Base-by-base conservation (phyloP, 1,284 basidiomycete species). In the Cutaneotrichosporon dermatis region DNA sequence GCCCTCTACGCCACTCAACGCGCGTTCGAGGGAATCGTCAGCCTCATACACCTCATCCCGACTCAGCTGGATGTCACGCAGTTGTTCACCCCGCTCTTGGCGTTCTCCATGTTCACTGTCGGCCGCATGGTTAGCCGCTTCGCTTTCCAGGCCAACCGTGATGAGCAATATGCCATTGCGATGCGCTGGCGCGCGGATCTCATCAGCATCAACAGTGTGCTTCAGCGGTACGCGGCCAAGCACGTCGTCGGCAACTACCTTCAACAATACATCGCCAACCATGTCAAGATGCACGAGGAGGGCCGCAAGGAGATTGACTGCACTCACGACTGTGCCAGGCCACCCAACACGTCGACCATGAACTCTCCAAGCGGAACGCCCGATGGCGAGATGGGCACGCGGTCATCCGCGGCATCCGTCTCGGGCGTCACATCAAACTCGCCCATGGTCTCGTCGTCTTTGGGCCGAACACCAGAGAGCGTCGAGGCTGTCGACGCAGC, bases 21-120 rank as follows among this genome's bases (percentile, higher is more conserved):
- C 46, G 63, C 66, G 0, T 73, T 68, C 51, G 70, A 74, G 51
- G 66, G 61, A 3, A 64, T 71, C 15, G 59, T 74, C 9, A 66
- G 67, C 4, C 48, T 73, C n/a, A 55, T 75, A 9, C 71, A 76
- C 52, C 61, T 74, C 12, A 67, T 76, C 25, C 75, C 75, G 1
- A 69, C 68, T 15, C 74, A 74, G 57, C 58, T 75, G 25, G 74
- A 76, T 50, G 52, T 75, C n/a, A 58, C 68, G 6, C 48, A 68
- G 15, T 43, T 75, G 41, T 51, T 73, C 25, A 73, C 70, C 5
- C 62, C 72, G 2, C 34, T 71, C 0, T 59, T 71, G n/a, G 58
- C 61, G 16, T 70, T 74, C 64, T 72, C 65, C 6, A 37, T 74
- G 33, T 71, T 69, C 55, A 69, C 65, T 4, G 46, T 64, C n/a